A percentile compares a stretch with the other conserved stretches of the same genome.
Conservation (phyloP, 495 filamentous ascomycete species). For the Wilcoxina mikolae region DNA sequence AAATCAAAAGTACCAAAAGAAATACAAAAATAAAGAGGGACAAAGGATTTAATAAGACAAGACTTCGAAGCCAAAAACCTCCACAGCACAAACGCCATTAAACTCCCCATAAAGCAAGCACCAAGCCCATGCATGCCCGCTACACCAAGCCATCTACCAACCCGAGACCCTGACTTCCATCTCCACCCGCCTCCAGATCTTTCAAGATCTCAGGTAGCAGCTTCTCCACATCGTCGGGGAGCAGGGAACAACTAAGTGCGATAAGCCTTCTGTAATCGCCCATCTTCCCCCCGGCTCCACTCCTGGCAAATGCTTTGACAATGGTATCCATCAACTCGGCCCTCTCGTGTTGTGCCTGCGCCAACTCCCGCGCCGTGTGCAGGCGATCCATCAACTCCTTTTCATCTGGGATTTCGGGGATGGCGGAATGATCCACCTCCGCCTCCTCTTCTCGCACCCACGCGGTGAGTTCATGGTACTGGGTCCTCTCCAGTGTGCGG, state of each 20-base stretch:
- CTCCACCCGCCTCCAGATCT: slow-evolving; percentile 27
- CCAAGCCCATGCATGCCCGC: background rate
- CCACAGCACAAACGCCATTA: background rate
- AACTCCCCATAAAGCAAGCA: background rate
- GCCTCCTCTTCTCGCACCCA: slow-evolving; percentile 14
- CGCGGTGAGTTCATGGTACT: slow-evolving; percentile 20
- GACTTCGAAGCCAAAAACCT: background rate
- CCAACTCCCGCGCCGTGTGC: slow-evolving; percentile 15
- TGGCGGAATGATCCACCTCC: slow-evolving; percentile 1
- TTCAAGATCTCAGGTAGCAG: slow-evolving; percentile 29
- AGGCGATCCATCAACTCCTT: slow-evolving; percentile 19
- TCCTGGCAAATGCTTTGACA: slow-evolving; percentile 22
- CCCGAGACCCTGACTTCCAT: slow-evolving; percentile 1
- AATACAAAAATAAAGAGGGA: background rate
- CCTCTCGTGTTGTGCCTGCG: slow-evolving; percentile 16
- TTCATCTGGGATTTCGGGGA: slow-evolving; percentile 1
- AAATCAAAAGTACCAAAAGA: too few relatives aligned
- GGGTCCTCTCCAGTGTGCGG: slow-evolving; percentile 21
- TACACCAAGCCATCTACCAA: background rate
- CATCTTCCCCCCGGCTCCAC: slow-evolving; percentile 26
- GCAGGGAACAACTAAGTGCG: slow-evolving; percentile 22
- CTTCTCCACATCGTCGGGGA: slow-evolving; percentile 29
- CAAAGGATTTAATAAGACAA: background rate
- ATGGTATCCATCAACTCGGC: slow-evolving; percentile 24
- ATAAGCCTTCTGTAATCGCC: slow-evolving; percentile 29